Percentiles rank a stretch among this genome's conserved stretches.
Evolutionary conservation across 805 yeast genomes (phyloP).

Genomic region (Blastobotrys muscicola): DNA sequence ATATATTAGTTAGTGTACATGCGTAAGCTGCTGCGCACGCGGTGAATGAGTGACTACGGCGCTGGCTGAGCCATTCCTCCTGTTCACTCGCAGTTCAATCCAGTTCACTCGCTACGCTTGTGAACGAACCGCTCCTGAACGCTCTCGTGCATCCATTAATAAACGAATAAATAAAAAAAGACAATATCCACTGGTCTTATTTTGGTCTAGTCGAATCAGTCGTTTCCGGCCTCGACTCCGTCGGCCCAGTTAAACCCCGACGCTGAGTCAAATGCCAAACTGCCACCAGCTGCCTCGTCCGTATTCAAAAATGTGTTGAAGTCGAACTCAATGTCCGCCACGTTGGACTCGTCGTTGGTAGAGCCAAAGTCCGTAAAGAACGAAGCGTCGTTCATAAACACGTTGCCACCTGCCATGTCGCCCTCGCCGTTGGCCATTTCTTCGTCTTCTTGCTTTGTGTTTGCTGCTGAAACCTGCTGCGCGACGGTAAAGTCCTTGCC

Average conservation of each 20-base stretch:
- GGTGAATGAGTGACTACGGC: too few species aligned
- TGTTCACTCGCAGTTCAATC: too few species aligned
- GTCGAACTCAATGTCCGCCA: constrained; percentile 31
- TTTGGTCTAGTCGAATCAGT: constrained; percentile 1
- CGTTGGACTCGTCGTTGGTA: constrained; percentile 23
- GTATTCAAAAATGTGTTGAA: constrained; percentile 37
- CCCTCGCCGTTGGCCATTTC: constrained; percentile 1
- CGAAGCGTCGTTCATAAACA: constrained; percentile 30
- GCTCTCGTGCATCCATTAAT: not conserved
- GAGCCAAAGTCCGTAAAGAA: constrained; percentile 23
- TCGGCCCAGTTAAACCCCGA: constrained; percentile 13
- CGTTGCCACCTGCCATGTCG: constrained; percentile 6
- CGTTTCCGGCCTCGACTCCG: constrained; percentile 9
- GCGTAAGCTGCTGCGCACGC: too few species aligned
- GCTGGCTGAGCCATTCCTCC: too few species aligned
- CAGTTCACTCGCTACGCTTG: too few species aligned
- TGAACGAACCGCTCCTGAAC: too few species aligned
- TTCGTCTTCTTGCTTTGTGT: not conserved
- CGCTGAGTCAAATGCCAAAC: constrained; percentile 9
- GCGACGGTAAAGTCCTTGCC: constrained; percentile 9
- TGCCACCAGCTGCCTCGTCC: constrained; percentile 23
- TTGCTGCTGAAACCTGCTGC: constrained; percentile 4
- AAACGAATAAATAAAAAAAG: not conserved
- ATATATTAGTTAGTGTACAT: too few species aligned
- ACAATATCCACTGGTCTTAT: not conserved